Evolutionary conservation across 2,329 filamentous ascomycete species (phyloP), one percentile per base, ranked within the genome.

Genomic region (Alternaria ethzedia): DNA sequence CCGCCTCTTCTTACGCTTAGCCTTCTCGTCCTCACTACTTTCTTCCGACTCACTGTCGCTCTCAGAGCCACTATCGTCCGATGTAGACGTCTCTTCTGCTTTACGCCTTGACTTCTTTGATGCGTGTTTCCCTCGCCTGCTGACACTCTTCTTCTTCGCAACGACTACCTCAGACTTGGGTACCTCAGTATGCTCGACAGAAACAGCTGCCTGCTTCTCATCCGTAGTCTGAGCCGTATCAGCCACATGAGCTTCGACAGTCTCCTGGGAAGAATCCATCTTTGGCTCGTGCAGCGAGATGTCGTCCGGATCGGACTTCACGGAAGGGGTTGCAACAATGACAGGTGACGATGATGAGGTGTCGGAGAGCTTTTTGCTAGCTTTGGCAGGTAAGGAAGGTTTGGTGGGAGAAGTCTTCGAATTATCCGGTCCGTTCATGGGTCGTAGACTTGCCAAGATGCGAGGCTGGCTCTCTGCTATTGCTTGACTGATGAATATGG

Each of bases 321-420:
- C 63, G n/a, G 68, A 70, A 2, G 73, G 73, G 11, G 74, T 75
- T 11, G 72, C 54, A 21, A 76, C 58, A 17, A 72, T 55, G 25
- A 75, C 66, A 41, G 71, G 72, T 9, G 73, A 73, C 6, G 73
- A 76, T 12, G 51, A 62, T 4, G 66, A 70, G 4, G 66, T 73
- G 15, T 72, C 67, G 26, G 71, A 73, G n/a, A 67, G 57, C 54
- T 68, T 67, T 21, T 63, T 65, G 41, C 20, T 46, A 30, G 46
- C 50, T 54, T 58, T 66, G 44, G 32, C 44, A 45, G 54, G 58
- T 58, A 63, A 51, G 15, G 67, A 46, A 41, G 50, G 46, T n/a
- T 57, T 66, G 8, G 49, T 55, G 13, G 62, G 51, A 20, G 66
- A 64, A 13, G 52, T 49, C 17, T 59, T 61, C 11, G 64, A 64